Evolutionary conservation across 2,329 filamentous ascomycete genomes (phyloP).

Genomic region (Colletotrichum magnum): DNA sequence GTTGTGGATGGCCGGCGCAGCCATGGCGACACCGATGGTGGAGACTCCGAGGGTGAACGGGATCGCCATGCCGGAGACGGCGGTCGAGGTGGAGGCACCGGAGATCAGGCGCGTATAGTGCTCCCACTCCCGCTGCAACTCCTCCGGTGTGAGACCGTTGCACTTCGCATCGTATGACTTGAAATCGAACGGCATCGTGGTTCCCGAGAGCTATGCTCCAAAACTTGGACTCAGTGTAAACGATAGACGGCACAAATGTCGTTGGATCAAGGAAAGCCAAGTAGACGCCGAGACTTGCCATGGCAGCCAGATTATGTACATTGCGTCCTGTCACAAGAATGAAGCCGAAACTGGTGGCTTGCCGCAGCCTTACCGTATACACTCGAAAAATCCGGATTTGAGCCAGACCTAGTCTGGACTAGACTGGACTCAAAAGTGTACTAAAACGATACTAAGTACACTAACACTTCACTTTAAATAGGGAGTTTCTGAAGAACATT

Average conservation of each 20-base stretch:
- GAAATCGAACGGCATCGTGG: constrained; percentile 57
- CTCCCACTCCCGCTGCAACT: constrained; percentile 59
- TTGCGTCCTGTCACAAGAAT: not conserved
- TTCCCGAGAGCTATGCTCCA: not conserved
- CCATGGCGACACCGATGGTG: constrained; percentile 55
- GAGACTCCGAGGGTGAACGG: constrained; percentile 57
- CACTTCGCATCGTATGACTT: constrained; percentile 57
- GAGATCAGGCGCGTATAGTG: constrained; percentile 59
- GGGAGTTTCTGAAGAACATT: too few relatives aligned
- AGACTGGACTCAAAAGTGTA: too few relatives aligned
- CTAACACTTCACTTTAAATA: too few relatives aligned
- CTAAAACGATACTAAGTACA: too few relatives aligned
- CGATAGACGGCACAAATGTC: not conserved
- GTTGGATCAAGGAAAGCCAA: too few relatives aligned
- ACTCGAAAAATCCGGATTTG: too few relatives aligned
- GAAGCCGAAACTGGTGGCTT: not conserved
- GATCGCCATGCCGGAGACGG: constrained; percentile 54
- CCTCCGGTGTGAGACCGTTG: constrained; percentile 51
- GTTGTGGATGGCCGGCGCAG: constrained; percentile 58
- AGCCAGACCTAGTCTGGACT: too few relatives aligned
- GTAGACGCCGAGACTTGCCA: not conserved
- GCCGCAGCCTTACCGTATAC: not conserved
- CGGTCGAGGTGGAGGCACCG: constrained; percentile 56
- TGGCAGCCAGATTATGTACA: not conserved
- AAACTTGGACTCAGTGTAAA: not conserved